These are phyloP conservation scores for Gonium pectorale DNA, from an alignment of 139 green algal species.

Conservation along the genomic window DNA sequence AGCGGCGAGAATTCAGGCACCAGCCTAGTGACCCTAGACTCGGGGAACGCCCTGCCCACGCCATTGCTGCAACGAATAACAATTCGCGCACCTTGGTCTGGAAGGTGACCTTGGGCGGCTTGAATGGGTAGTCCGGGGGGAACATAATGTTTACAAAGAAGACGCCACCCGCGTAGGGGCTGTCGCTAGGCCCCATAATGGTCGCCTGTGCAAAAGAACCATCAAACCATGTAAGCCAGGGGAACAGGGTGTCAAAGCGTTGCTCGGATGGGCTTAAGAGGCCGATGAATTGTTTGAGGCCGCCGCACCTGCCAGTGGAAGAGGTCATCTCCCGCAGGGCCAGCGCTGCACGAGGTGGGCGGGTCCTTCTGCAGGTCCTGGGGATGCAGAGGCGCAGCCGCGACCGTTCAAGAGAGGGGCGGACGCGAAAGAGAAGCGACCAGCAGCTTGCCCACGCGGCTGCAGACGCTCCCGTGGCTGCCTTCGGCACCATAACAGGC, in stretches of 20 bases:
- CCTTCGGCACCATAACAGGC: too few species aligned
- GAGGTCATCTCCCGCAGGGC: conserved; percentile 87
- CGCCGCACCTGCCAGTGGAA: conserved; percentile 92
- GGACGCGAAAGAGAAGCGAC: too few species aligned
- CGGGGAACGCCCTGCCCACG: too few species aligned
- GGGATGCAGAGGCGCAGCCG: too few species aligned
- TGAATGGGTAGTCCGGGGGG: conserved; percentile 86
- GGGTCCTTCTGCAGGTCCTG: conserved; percentile 95
- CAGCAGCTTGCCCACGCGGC: too few species aligned
- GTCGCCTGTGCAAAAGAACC: conserved; percentile 6
- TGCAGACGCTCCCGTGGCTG: too few species aligned
- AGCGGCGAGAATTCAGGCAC: too few species aligned
- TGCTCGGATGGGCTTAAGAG: neutral
- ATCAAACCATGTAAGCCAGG: neutral
- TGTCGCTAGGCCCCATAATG: conserved; percentile 77
- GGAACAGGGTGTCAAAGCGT: neutral
- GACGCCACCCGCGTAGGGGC: conserved; percentile 93
- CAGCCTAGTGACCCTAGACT: too few species aligned
- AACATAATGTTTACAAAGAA: conserved; percentile 98
- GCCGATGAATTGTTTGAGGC: neutral
- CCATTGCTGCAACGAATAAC: neutral
- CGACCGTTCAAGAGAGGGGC: too few species aligned
- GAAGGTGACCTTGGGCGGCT: conserved; percentile 96
- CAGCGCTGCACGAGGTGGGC: conserved; percentile 91
- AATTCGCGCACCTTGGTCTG: conserved; percentile 81